phyloP scores from a whole-genome alignment of 169 alveolate genomes.

The Eimeria acervulina region DNA sequence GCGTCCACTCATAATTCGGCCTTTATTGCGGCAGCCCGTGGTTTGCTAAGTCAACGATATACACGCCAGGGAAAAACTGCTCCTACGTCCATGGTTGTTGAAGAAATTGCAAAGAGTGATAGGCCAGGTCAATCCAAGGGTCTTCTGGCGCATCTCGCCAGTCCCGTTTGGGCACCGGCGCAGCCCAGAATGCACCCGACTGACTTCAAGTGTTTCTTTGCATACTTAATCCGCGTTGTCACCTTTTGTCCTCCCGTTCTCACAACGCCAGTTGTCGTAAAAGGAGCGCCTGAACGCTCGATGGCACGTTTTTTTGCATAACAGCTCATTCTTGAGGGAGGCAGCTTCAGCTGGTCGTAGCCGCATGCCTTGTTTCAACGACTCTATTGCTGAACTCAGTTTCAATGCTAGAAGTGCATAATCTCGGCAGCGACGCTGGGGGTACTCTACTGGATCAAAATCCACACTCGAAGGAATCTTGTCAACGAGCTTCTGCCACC shows the following conservation, averaged over 20 bases:
- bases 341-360: not conserved
- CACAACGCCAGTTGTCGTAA: not conserved
- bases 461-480: not conserved
- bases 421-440: not conserved
- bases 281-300: not conserved
- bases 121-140: not conserved
- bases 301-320: not conserved
- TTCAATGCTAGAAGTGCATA: not conserved
- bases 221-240: not conserved
- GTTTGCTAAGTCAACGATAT: not conserved
- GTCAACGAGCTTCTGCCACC: not conserved
- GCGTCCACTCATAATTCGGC: not conserved
- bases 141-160: not conserved
- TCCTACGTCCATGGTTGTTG: not conserved
- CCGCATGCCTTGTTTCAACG: not conserved
- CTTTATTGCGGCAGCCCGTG: not conserved
- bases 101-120: not conserved
- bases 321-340: not conserved
- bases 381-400: slow-evolving; percentile 15
- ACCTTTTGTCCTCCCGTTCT: not conserved
- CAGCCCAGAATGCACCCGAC: not conserved
- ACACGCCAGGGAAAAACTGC: not conserved
- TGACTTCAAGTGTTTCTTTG: not conserved
- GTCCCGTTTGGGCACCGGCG: not conserved
- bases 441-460: not conserved